Evolutionary conservation across 2,329 filamentous ascomycete genomes (phyloP), one percentile per base, ranked within the genome.

Genomic region (Alternaria conjuncta): DNA sequence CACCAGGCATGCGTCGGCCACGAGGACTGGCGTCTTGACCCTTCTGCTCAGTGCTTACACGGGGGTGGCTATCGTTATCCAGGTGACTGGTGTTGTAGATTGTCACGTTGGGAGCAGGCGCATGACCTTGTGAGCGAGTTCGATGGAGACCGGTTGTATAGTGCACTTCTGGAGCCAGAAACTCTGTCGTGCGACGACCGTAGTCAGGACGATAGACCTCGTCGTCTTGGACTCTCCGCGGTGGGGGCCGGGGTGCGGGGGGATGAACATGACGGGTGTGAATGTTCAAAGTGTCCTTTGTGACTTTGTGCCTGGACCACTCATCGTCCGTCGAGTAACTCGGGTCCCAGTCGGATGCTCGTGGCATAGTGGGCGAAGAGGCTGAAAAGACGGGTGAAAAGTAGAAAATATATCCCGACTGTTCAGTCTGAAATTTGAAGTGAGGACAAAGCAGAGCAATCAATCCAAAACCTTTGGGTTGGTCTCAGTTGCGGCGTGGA

Each of bases 21-120:
- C 75, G 73, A 44, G 75, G 69, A 64, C 70, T 76, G 15, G 71
- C 64, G 18, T 67, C 63, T 30, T 68, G 71, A 51, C 44, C 28
- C 36, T 62, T 65, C n/a, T 78, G 75, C 20, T 80, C 73, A 46
- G 74, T 74, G 63, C 72, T 76, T 13, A 81, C 73, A 54, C 74
- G 73, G 9, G 73, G 76, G 56, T 60, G 78, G 45, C 70, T 78
- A 46, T 78, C 77, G 57, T 76, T 77, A 65, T 80, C 75, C 65
- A 79, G 78, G 56, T 76, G 75, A 57, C 80, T 79, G 58, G 80
- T 81, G 71, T 84, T 84, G 75, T 82, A 81, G 64, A 84, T 83
- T 68, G 82, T 82, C 65, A 84, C 79, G 50, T 81, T 79, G 18
- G 83, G 83, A n/a, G 75, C 75, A 13, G 81, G 81, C 23, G 76